Evolutionary conservation across 768 basidiomycete genomes (phyloP).

Genomic region (Leccinum fibrillosum): DNA sequence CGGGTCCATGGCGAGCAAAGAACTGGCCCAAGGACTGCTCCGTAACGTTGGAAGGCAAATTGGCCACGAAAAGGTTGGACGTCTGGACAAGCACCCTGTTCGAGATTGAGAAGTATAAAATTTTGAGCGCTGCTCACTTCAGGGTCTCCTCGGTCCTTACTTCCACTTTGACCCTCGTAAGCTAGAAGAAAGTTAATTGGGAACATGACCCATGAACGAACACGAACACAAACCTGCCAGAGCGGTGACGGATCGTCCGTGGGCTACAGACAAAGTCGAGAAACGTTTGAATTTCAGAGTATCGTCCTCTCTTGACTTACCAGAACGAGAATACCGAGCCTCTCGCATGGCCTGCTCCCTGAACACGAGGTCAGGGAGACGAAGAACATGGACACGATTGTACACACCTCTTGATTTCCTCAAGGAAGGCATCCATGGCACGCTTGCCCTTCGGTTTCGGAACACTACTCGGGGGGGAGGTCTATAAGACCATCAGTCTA

Average conservation of each 20-base stretch:
- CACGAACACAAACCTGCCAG: conserved; percentile 64
- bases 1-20: conserved; percentile 90
- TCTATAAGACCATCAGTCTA: conserved; percentile 33
- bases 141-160: conserved; percentile 84
- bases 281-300: neutral
- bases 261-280: conserved; percentile 34
- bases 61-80: conserved; percentile 94
- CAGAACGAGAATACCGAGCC: conserved; percentile 70
- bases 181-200: conserved; percentile 38
- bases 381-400: neutral
- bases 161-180: conserved; percentile 88
- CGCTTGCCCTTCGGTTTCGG: conserved; percentile 90
- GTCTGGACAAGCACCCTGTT: conserved; percentile 48
- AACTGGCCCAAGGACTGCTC: conserved; percentile 85
- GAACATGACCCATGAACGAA: neutral
- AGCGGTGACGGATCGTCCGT: conserved; percentile 82
- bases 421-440: conserved; percentile 93
- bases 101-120: neutral
- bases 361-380: conserved; percentile 6
- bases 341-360: conserved; percentile 95
- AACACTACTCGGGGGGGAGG: conserved; percentile 51
- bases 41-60: conserved; percentile 82
- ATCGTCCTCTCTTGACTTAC: conserved; percentile 34
- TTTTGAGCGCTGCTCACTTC: conserved; percentile 47
- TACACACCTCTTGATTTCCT: conserved; percentile 87